phyloP scores from a whole-genome alignment of 306 rosid genomes.

The Lathyrus oleraceus region DNA sequence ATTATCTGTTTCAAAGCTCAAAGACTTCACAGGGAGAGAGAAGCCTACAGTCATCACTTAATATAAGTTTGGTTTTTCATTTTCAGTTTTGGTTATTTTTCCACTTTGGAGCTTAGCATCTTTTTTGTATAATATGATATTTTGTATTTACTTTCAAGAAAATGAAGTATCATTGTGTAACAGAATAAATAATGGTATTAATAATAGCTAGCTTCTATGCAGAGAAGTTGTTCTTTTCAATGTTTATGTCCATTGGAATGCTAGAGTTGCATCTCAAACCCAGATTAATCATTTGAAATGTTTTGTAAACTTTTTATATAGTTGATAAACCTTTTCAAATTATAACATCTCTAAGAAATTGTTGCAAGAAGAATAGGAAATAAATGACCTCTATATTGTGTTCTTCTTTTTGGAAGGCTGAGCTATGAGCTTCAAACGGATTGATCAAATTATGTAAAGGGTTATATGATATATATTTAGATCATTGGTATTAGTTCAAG shows the following conservation, averaged over 20 bases:
- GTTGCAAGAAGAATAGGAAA: no score
- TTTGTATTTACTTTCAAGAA: constrained; percentile 16
- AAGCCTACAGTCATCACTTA: constrained; percentile 96
- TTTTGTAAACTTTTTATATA: no score
- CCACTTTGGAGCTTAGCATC: constrained; percentile 28
- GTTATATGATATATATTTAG: neutral
- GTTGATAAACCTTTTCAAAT: neutral
- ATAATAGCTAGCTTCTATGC: constrained; percentile 17
- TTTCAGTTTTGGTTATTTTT: constrained; percentile 22
- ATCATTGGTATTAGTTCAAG: no score
- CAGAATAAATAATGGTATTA: neutral
- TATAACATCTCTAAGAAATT: no score
- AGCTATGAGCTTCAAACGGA: neutral
- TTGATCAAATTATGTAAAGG: neutral
- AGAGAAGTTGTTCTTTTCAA: no score
- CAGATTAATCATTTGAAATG: neutral
- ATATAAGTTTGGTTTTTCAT: constrained; percentile 33
- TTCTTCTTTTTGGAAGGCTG: no score
- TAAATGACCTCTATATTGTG: no score
- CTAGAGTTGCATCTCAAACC: constrained; percentile 13
- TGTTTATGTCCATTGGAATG: no score
- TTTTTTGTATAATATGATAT: constrained; percentile 31
- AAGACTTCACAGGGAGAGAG: constrained; percentile 93
- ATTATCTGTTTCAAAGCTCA: constrained; percentile 71
- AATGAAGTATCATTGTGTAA: neutral